Percentiles rank a stretch among this genome's conserved stretches.
Evolutionary conservation across 139 green algal genomes (phyloP).

Genomic region (Chlamydomonas eustigma): DNA sequence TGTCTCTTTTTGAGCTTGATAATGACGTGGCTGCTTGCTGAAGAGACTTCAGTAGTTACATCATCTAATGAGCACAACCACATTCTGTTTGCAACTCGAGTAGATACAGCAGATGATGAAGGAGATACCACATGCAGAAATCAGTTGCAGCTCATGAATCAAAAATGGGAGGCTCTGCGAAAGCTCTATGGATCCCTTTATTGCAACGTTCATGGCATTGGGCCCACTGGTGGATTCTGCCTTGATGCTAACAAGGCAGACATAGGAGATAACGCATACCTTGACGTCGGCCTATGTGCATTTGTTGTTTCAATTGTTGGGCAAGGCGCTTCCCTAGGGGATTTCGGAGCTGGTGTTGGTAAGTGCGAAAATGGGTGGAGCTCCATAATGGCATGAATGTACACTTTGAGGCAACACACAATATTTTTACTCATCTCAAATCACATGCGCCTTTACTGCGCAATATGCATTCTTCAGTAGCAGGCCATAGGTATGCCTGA

Average conservation of each 20-base stretch:
- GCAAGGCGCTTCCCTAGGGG: background rate
- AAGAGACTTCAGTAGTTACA: too few relatives aligned
- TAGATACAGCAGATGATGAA: too few relatives aligned
- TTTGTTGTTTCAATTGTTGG: background rate
- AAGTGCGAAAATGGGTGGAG: background rate
- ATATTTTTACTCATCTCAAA: background rate
- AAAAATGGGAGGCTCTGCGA: background rate
- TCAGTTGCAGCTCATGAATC: background rate
- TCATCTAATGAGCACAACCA: too few relatives aligned
- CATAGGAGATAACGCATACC: background rate
- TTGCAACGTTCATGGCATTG: background rate
- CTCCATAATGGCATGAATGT: background rate
- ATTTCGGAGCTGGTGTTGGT: background rate
- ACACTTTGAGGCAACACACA: background rate
- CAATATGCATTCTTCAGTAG: background rate
- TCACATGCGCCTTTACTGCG: background rate
- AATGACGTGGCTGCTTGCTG: too few relatives aligned
- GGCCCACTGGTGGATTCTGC: background rate
- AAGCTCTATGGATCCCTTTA: background rate
- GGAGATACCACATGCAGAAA: too few relatives aligned
- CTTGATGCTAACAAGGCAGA: background rate
- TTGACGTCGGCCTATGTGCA: background rate
- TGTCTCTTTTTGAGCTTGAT: too few relatives aligned
- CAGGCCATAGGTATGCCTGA: background rate
- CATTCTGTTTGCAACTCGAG: too few relatives aligned